A percentile compares a stretch with the other conserved stretches of the same genome.
Evolutionary conservation across 306 rosid genomes (phyloP).

Genomic region (Inga laurina): DNA sequence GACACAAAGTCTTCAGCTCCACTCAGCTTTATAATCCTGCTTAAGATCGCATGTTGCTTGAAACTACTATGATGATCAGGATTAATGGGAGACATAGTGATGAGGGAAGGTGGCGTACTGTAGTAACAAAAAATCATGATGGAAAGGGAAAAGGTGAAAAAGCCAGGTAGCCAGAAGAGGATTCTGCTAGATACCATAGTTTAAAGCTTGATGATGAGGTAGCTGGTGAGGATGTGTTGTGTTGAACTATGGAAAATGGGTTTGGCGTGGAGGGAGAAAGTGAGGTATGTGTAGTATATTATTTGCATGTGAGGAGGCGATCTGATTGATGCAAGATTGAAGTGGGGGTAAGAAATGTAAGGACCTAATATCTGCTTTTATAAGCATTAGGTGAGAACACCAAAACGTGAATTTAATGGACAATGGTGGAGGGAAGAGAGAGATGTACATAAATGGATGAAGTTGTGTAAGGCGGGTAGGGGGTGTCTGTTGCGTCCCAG

Average conservation of each 20-base stretch:
- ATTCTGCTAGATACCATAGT: conserved; percentile 51
- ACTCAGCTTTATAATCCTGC: conserved; percentile 37
- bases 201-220: background rate
- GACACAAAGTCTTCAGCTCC: conserved; percentile 45
- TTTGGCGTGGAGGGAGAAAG: conserved; percentile 20
- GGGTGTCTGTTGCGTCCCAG: too few species aligned
- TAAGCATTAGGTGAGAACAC: conserved; percentile 19
- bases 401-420: background rate
- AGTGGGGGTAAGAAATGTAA: conserved; percentile 59
- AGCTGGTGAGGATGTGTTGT: conserved; percentile 10
- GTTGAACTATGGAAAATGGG: conserved; percentile 30
- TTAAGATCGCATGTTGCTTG: conserved; percentile 31
- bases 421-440: background rate
- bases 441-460: conserved; percentile 18
- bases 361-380: conserved; percentile 28
- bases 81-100: conserved; percentile 5
- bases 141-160: conserved; percentile 50
- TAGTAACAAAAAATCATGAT: conserved; percentile 29
- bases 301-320: conserved; percentile 30
- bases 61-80: conserved; percentile 22
- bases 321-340: conserved; percentile 25
- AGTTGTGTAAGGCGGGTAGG: conserved; percentile 41
- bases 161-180: conserved; percentile 51
- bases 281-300: conserved; percentile 27
- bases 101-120: conserved; percentile 22